phyloP scores from a whole-genome alignment of 805 yeast species.

The Yarrowia divulgata region DNA sequence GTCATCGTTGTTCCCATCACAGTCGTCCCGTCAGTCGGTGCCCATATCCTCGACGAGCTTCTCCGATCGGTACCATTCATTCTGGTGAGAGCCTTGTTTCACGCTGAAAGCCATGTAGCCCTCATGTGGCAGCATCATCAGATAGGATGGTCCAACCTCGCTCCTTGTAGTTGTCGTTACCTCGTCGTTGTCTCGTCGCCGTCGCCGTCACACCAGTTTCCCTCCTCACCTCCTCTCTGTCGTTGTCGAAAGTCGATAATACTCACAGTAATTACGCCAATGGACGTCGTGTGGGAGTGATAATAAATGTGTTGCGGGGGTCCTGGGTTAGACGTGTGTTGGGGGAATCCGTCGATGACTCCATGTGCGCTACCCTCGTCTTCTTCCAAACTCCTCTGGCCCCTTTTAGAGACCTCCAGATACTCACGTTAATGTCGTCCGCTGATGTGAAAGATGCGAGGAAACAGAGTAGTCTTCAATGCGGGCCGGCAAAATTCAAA shows the following conservation, averaged over 20 bases:
- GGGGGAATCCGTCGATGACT: neutral
- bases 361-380: neutral
- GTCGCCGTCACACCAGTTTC: neutral
- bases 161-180: too few relatives aligned
- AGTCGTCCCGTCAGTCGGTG: neutral
- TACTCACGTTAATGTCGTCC: conserved; percentile 37
- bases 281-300: conserved; percentile 27
- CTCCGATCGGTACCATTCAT: too few relatives aligned
- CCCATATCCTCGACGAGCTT: too few relatives aligned
- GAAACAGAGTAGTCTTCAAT: neutral
- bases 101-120: neutral
- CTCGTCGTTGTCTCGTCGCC: neutral
- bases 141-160: neutral
- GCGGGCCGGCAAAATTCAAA: conserved; percentile 27
- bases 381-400: neutral
- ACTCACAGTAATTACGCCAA: conserved; percentile 31
- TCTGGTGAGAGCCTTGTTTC: too few relatives aligned
- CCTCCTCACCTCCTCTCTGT: too few relatives aligned
- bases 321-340: conserved; percentile 5
- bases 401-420: neutral
- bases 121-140: neutral
- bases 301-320: conserved; percentile 34
- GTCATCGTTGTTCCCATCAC: neutral
- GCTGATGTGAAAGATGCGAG: conserved; percentile 38
- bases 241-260: neutral